Conservation (phyloP, 2,329 filamentous ascomycete genomes). For the Fusarium sororula region DNA sequence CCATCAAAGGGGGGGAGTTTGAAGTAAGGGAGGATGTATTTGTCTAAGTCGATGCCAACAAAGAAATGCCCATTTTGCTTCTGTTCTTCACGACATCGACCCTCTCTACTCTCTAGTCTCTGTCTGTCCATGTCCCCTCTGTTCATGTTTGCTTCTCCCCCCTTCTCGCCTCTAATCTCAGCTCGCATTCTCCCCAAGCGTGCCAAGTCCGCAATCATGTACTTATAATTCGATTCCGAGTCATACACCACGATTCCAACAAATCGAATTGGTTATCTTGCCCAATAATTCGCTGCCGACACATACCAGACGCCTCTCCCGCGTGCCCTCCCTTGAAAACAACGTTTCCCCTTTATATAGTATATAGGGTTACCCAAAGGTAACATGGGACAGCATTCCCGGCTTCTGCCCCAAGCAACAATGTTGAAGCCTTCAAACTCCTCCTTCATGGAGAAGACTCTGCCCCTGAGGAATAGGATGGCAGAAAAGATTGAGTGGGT, state of each 20-base stretch:
- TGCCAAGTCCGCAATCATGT: background rate
- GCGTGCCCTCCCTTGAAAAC: slow-evolving; percentile 9
- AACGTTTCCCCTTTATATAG: background rate
- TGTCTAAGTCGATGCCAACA: slow-evolving; percentile 6
- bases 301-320: slow-evolving; percentile 24
- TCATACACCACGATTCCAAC: slow-evolving; percentile 9
- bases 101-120: background rate
- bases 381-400: background rate
- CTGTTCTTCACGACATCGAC: background rate
- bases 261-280: background rate
- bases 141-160: background rate
- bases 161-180: background rate
- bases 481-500: slow-evolving; percentile 8
- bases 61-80: background rate
- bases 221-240: background rate
- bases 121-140: background rate
- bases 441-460: slow-evolving; percentile 17
- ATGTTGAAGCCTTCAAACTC: slow-evolving; percentile 25
- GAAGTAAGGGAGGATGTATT: slow-evolving; percentile 2
- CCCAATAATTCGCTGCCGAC: background rate
- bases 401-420: slow-evolving; percentile 4
- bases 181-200: background rate
- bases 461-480: slow-evolving; percentile 10
- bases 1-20: background rate
- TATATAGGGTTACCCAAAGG: too few relatives aligned